Base-by-base conservation (phyloP, 352 stramenopile genomes). In the Aphanomyces euteiches region DNA sequence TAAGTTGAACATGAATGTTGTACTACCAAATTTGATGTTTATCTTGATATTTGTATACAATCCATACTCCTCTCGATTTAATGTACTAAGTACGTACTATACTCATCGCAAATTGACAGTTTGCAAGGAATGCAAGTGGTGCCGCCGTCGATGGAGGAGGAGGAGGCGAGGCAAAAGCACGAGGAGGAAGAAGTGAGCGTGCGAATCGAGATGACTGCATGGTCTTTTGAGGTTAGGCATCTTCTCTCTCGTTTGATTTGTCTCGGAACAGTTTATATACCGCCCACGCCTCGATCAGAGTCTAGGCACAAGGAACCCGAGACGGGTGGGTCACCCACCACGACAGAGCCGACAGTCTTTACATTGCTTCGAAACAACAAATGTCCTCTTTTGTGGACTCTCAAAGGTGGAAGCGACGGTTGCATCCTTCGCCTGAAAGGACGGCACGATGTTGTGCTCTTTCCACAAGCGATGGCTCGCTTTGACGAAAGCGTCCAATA, bases 371-470 rank as follows among this genome's bases (percentile, higher is more conserved):
- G 64, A 7, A 19, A 28, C 28, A 17, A 21, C 47, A 61, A 60
- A 50, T 70, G 64, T 38, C 64, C 43, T 7, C 36, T 70, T 6
- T 34, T 70, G 8, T 70, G 64, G 64, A 54, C 53, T 21, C 19
- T 70, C 43, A 59, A 70, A 61, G 63, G 63, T 17, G 47, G 36
- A 19, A 12, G 19, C 7, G 28, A 61, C 34, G 64, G 40, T 10
- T 43, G 50, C 17, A 39, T 70, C 34, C 53, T 70, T 61, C 64
- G 43, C 17, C 41, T 7, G 4, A 61, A 70, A 15, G 64, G 45
- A 37, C 19, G 15, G 2, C 34, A 54, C 13, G 64, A 70, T 41
- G 64, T 70, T 7, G 47, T 70, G 47, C 39, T 63, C 10, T 70
- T 70, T 70, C 64, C 64, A 5, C 64, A 61, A n/a, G 19, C n/a